Evolutionary conservation across 345 rosid genomes (phyloP).

Genomic region (Arabis alpina): DNA sequence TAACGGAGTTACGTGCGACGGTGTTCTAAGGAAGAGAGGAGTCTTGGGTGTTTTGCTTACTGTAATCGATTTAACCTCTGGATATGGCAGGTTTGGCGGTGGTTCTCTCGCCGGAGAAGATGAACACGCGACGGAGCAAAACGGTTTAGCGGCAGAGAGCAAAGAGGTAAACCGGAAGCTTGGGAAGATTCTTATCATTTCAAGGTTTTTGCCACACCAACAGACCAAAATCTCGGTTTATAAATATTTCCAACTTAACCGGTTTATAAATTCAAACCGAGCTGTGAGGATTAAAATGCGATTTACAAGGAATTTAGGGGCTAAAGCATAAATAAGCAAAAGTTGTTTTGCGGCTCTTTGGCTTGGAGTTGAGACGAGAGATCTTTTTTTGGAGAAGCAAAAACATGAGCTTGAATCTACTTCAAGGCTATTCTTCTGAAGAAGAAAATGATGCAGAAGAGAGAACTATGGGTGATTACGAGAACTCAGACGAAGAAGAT

Average conservation of each 20-base stretch:
- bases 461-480: constrained; percentile 37
- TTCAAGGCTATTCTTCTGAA: constrained; percentile 85
- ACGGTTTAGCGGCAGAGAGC: constrained; percentile 37
- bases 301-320: background rate
- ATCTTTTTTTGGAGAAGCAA: constrained; percentile 17
- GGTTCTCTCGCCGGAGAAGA: constrained; percentile 40
- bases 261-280: background rate
- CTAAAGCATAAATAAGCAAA: constrained; percentile 30
- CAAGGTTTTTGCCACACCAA: constrained; percentile 30
- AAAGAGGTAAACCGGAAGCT: constrained; percentile 32
- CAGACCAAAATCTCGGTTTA: constrained; percentile 38
- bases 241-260: constrained; percentile 23
- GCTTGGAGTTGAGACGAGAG: constrained; percentile 5
- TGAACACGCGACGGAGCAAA: constrained; percentile 26
- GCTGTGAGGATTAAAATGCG: background rate
- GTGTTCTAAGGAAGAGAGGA: constrained; percentile 66
- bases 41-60: constrained; percentile 41
- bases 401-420: constrained; percentile 77
- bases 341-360: constrained; percentile 18
- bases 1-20: constrained; percentile 48
- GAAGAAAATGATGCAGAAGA: constrained; percentile 69
- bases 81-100: constrained; percentile 8
- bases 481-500: constrained; percentile 51
- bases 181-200: constrained; percentile 42
- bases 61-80: background rate